These are phyloP conservation scores for Prunus mongolica DNA, from an alignment of 306 rosid species.

Conservation along the genomic window DNA sequence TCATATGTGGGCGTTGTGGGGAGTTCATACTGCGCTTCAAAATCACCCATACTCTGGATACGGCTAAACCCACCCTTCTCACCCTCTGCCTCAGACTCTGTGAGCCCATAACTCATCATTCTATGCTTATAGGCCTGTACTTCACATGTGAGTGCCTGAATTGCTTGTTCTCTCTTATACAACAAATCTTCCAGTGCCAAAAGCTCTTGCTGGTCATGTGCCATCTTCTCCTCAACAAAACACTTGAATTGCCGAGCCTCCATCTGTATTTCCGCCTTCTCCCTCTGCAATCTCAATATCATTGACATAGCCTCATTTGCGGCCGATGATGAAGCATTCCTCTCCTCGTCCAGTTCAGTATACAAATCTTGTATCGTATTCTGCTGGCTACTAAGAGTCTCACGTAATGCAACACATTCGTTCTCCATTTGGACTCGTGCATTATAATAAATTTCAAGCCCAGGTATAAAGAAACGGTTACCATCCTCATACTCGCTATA, in stretches of 20 bases:
- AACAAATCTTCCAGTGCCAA: slow-evolving; percentile 70
- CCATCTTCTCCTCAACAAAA: slow-evolving; percentile 86
- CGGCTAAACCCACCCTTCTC: slow-evolving; percentile 17
- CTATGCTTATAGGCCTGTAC: slow-evolving; percentile 88
- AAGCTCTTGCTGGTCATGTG: slow-evolving; percentile 81
- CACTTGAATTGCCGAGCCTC: slow-evolving; percentile 95
- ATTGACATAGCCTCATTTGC: slow-evolving; percentile 98
- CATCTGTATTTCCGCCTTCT: slow-evolving; percentile 98
- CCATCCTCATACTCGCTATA: slow-evolving; percentile 57
- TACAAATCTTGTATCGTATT: slow-evolving; percentile 65
- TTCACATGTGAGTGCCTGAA: slow-evolving; percentile 92
- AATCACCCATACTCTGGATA: slow-evolving; percentile 28
- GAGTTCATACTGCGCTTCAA: slow-evolving; percentile 53
- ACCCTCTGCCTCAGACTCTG: slow-evolving; percentile 72
- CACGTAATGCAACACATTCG: slow-evolving; percentile 78
- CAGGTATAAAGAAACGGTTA: slow-evolving; percentile 41
- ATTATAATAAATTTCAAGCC: slow-evolving; percentile 32
- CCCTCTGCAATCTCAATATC: slow-evolving; percentile 97
- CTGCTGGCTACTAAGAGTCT: slow-evolving; percentile 72
- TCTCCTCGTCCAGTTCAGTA: slow-evolving; percentile 88
- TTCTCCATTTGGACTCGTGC: slow-evolving; percentile 68
- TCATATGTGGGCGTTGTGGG: slow-evolving; percentile 39
- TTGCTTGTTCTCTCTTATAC: slow-evolving; percentile 84
- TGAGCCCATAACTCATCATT: slow-evolving; percentile 84
- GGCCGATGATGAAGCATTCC: slow-evolving; percentile 87